Base-by-base conservation (phyloP, 495 filamentous ascomycete genomes). In the Glarea lozoyensis region DNA sequence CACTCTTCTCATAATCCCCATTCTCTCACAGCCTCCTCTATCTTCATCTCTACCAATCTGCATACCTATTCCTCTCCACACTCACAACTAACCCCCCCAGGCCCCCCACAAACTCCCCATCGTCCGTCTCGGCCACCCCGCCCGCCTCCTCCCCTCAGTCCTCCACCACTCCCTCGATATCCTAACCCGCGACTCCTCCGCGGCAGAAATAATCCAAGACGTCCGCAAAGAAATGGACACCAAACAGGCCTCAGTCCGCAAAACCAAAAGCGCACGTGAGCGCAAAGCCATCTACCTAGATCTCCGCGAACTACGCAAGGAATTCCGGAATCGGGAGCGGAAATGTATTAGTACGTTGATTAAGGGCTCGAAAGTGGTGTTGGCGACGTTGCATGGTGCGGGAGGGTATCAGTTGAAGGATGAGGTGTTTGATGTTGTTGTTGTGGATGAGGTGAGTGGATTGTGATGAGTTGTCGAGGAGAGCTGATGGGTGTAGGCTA, bases 371-470 rank as follows among this genome's bases (percentile, higher is more conserved):
- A 88, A 82, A 55, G 88, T 97, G 21, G 86, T 96, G 2, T 73
- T 97, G 0, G 84, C 89, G 1, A 99, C 92, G 1, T 68, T 97
- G 31, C 92, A 99, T 60, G 92, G 93, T 2, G 83, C 89, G 2
- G 93, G 92, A 0, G 86, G 89, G 0, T 82, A 78, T 50, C 89
- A 95, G 61, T 65, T 95, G 16, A 78, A 73, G 47, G 72, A 78
- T 43, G 81, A 93, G 55, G 61, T 75, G 42, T 99, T 99, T 50
- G 92, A 99, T 58, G 85, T 95, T 3, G 86, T 97, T 2, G 76
- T 97, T 23, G 85, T 98, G 30, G 92, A 98, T 55, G 92, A 98
- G 64, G 92, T n/a, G n/a, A n/a, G n/a, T n/a, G n/a, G n/a, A n/a
- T n/a, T n/a, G n/a, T n/a, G n/a, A n/a, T n/a, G n/a, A n/a, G n/a